Percentiles rank a stretch among this genome's conserved stretches.
Conservation (phyloP, 179 eudicot species). For the Sideroxylon spinosum region DNA sequence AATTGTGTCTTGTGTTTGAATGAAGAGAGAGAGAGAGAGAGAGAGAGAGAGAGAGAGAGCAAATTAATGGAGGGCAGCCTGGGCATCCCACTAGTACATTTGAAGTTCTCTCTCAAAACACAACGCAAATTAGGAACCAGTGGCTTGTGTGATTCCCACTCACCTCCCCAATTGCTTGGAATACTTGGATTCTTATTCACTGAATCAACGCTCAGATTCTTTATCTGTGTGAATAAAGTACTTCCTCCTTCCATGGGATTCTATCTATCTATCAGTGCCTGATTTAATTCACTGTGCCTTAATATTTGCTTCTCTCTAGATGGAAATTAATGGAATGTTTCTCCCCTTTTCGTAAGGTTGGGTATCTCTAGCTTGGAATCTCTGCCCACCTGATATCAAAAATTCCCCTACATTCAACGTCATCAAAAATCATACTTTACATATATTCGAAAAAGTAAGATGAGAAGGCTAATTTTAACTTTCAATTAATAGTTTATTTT, state of each 20-base stretch:
- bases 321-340: neutral
- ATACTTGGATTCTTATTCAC: neutral
- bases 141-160: neutral
- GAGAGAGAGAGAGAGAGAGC: neutral
- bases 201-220: neutral
- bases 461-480: too few relatives aligned
- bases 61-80: neutral
- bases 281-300: neutral
- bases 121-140: neutral
- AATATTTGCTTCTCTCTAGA: neutral
- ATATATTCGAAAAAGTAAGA: too few relatives aligned
- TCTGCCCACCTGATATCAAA: too few relatives aligned
- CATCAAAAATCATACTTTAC: too few relatives aligned
- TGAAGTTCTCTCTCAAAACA: neutral
- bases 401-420: too few relatives aligned
- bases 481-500: too few relatives aligned
- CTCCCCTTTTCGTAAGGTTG: neutral
- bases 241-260: too few relatives aligned
- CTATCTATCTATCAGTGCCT: neutral
- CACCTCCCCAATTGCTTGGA: neutral
- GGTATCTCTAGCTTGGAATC: too few relatives aligned
- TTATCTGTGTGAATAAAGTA: too few relatives aligned
- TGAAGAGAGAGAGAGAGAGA: too few relatives aligned
- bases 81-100: conserved; percentile 6
- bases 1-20: too few relatives aligned